phyloP scores from a whole-genome alignment of 2,329 filamentous ascomycete genomes.

The Pyricularia grisea region DNA sequence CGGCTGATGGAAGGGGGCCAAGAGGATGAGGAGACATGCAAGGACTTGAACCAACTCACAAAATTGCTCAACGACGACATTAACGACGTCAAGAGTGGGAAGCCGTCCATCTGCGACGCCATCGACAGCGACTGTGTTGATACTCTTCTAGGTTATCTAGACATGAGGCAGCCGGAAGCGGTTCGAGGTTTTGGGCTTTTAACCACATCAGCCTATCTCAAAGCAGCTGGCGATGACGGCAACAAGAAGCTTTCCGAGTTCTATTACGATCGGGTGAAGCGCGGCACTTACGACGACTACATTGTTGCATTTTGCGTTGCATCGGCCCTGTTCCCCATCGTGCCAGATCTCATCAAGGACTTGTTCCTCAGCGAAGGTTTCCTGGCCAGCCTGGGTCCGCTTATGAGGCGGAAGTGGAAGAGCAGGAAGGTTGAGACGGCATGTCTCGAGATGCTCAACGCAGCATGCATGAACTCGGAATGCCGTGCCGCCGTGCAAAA shows the following conservation, averaged over 20 bases:
- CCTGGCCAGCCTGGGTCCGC: constrained; percentile 61
- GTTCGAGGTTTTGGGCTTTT: constrained; percentile 76
- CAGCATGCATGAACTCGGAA: constrained; percentile 74
- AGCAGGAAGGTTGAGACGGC: constrained; percentile 79
- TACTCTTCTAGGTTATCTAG: constrained; percentile 76
- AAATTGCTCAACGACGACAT: constrained; percentile 49
- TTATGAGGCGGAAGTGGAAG: constrained; percentile 75
- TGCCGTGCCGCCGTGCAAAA: constrained; percentile 80
- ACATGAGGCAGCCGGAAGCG: constrained; percentile 66
- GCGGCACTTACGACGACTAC: constrained; percentile 77
- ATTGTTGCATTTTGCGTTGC: constrained; percentile 92
- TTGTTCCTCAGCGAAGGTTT: constrained; percentile 89
- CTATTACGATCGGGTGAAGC: constrained; percentile 61
- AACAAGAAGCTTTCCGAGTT: constrained; percentile 62
- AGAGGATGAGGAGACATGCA: constrained; percentile 64
- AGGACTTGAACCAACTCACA: constrained; percentile 47
- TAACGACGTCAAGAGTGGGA: constrained; percentile 30
- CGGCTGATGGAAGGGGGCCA: constrained; percentile 85
- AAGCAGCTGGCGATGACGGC: constrained; percentile 63
- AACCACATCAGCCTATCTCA: constrained; percentile 74
- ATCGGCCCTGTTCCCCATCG: constrained; percentile 76
- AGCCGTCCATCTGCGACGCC: constrained; percentile 45
- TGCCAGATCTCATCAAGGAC: constrained; percentile 62
- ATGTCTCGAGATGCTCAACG: constrained; percentile 81
- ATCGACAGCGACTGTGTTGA: constrained; percentile 71